Conservation (phyloP, 768 basidiomycete genomes). For the Suillus paluster region DNA sequence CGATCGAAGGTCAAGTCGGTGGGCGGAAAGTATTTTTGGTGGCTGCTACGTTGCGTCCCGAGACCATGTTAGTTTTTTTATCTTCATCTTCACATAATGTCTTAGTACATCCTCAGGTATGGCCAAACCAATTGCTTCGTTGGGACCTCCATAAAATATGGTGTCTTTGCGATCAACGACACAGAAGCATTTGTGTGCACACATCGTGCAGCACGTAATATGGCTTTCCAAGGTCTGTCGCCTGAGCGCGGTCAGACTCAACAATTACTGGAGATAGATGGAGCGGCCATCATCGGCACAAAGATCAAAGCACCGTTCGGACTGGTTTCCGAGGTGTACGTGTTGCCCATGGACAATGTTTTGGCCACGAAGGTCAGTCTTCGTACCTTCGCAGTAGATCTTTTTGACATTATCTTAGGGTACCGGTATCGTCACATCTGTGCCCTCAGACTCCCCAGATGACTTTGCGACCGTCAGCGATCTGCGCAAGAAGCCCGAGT, state of each 20-base stretch:
- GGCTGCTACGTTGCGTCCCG: conserved; percentile 95
- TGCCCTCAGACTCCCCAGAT: conserved; percentile 98
- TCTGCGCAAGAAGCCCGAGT: conserved; percentile 94
- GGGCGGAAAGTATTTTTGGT: conserved; percentile 88
- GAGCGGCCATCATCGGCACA: conserved; percentile 82
- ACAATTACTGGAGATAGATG: conserved; percentile 78
- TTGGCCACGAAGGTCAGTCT: conserved; percentile 82
- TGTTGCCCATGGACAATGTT: conserved; percentile 98
- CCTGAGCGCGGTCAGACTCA: conserved; percentile 71
- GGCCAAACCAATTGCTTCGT: conserved; percentile 99
- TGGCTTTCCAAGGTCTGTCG: conserved; percentile 92
- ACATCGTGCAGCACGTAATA: conserved; percentile 90
- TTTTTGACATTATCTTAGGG: conserved; percentile 52
- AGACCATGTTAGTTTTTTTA: conserved; percentile 78
- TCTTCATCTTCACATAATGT: conserved; percentile 4
- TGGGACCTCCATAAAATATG: conserved; percentile 88
- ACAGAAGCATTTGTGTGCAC: conserved; percentile 90
- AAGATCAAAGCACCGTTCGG: conserved; percentile 88
- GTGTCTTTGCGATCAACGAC: conserved; percentile 86
- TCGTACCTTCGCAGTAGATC: conserved; percentile 6
- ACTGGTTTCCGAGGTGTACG: conserved; percentile 85
- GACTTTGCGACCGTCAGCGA: conserved; percentile 91
- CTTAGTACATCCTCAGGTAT: conserved; percentile 60
- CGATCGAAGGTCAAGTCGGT: conserved; percentile 68
- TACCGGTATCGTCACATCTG: conserved; percentile 97